phyloP scores from a whole-genome alignment of 2,329 filamentous ascomycete genomes.

The Iodosphaeria phyllophila region DNA sequence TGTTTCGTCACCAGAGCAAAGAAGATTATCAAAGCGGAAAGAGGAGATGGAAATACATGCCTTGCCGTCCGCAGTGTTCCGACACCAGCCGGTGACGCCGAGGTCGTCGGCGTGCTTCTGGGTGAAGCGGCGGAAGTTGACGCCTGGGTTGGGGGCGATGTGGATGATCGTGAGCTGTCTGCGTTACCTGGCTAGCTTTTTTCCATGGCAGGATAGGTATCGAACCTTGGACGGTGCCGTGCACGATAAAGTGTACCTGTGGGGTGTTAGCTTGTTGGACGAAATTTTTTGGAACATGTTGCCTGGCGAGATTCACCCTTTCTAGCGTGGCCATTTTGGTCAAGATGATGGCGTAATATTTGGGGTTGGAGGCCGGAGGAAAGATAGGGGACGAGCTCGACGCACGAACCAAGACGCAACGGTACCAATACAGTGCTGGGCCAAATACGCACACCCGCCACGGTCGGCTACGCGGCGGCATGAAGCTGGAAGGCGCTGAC shows the following conservation, averaged over 20 bases:
- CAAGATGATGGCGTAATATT: too few relatives aligned
- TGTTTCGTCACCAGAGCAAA: background rate
- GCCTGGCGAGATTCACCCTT: background rate
- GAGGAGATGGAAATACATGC: conserved; percentile 12
- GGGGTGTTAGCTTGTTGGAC: background rate
- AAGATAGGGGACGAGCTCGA: conserved; percentile 7
- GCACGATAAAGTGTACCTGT: conserved; percentile 43
- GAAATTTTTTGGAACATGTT: background rate
- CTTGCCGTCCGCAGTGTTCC: conserved; percentile 37
- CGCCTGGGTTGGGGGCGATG: conserved; percentile 21
- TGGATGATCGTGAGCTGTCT: conserved; percentile 9
- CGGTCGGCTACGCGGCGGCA: too few relatives aligned
- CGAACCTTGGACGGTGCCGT: conserved; percentile 53
- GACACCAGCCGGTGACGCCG: conserved; percentile 40
- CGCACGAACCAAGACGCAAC: conserved; percentile 9
- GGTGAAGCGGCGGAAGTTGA: conserved; percentile 39
- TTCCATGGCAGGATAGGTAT: conserved; percentile 2
- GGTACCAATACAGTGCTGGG: too few relatives aligned
- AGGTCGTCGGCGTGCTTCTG: conserved; percentile 29
- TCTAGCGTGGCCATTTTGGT: background rate
- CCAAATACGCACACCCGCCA: too few relatives aligned
- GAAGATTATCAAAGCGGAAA: background rate
- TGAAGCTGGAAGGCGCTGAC: too few relatives aligned
- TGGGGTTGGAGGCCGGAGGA: conserved; percentile 9
- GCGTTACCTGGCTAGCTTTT: conserved; percentile 2